phyloP scores from a whole-genome alignment of 169 alveolate species.

The Plasmodium adleri region DNA sequence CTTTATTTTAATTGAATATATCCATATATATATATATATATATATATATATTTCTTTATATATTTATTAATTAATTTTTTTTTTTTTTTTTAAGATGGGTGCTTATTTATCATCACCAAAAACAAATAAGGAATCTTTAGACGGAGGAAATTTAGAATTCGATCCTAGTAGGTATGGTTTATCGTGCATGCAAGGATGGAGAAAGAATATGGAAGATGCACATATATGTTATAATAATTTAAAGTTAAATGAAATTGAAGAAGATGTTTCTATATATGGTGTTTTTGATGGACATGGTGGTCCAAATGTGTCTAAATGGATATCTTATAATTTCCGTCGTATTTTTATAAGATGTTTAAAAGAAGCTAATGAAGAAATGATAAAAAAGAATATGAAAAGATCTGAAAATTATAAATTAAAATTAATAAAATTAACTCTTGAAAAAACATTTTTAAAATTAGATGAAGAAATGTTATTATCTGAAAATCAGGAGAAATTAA shows the following conservation, averaged over 20 bases:
- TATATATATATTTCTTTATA: background rate
- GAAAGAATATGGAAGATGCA: conserved; percentile 97
- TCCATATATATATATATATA: background rate
- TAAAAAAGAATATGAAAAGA: conserved; percentile 39
- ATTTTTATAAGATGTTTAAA: conserved; percentile 76
- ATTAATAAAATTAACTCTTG: conserved; percentile 70
- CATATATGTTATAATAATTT: conserved; percentile 84
- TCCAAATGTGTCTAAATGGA: conserved; percentile 95
- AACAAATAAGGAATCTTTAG: conserved; percentile 88
- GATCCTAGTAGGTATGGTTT: conserved; percentile 89
- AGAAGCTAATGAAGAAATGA: conserved; percentile 68
- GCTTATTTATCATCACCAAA: conserved; percentile 92
- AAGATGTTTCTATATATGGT: conserved; percentile 91
- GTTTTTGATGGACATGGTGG: conserved; percentile 99
- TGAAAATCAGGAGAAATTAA: conserved; percentile 69
- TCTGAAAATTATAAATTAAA: conserved; percentile 64
- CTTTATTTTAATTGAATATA: too few relatives aligned
- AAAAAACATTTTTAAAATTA: conserved; percentile 80
- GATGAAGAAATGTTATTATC: conserved; percentile 83
- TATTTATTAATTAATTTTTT: background rate
- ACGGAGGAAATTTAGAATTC: conserved; percentile 88
- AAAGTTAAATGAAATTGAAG: conserved; percentile 61
- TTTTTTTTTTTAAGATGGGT: conserved; percentile 86
- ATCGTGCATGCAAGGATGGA: conserved; percentile 97
- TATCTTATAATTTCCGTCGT: conserved; percentile 88